Percentiles rank a stretch among this genome's conserved stretches.
Conservation (phyloP, 345 rosid species). For the Melastoma malabathricum region DNA sequence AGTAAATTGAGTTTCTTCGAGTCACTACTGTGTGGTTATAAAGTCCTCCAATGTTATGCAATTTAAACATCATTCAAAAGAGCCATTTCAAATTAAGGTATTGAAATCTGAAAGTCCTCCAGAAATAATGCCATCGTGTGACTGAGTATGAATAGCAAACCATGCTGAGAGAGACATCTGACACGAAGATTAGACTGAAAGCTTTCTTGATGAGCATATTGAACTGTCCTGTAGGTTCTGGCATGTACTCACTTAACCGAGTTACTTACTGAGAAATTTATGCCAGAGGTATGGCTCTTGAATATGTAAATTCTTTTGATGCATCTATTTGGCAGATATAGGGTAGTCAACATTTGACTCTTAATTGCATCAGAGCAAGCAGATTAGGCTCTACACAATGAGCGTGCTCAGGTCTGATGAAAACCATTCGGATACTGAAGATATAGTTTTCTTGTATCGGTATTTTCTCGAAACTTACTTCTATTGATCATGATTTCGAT, state of each 20-base stretch:
- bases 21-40: no score
- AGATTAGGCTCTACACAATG: slow-evolving; percentile 74
- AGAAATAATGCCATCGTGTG: no score
- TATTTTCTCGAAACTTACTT: slow-evolving; percentile 13
- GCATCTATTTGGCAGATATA: slow-evolving; percentile 1
- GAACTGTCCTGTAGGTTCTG: slow-evolving; percentile 42
- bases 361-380: slow-evolving; percentile 46
- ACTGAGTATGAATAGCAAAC: no score
- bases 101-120: no score
- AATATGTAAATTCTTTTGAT: slow-evolving; percentile 5
- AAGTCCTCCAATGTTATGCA: no score
- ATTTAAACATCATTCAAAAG: no score
- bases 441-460: slow-evolving; percentile 80
- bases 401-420: slow-evolving; percentile 74
- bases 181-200: no score
- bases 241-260: slow-evolving; percentile 87
- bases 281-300: slow-evolving; percentile 42
- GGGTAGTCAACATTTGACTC: slow-evolving; percentile 2
- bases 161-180: no score
- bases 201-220: not conserved
- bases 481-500: not conserved
- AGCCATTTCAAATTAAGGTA: no score
- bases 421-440: slow-evolving; percentile 40
- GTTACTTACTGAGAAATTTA: slow-evolving; percentile 51
- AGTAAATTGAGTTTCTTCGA: no score